These are phyloP conservation scores for Ophiostoma tasmaniense DNA, from an alignment of 2,329 filamentous ascomycete genomes.

Conservation along the genomic window DNA sequence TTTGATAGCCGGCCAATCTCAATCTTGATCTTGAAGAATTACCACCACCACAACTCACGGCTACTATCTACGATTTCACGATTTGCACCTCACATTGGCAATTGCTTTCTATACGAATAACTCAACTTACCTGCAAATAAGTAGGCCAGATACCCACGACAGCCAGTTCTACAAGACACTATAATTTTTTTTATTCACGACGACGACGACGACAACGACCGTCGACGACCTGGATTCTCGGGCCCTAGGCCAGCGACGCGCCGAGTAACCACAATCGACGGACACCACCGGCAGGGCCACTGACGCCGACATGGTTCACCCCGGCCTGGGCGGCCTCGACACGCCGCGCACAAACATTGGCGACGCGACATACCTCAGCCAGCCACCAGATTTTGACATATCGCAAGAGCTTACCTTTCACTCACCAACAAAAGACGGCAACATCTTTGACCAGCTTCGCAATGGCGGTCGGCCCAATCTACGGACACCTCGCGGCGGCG, in stretches of 20 bases:
- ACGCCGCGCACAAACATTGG: conserved; percentile 79
- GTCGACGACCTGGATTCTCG: not conserved
- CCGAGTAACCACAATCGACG: not conserved
- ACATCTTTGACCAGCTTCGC: conserved; percentile 66
- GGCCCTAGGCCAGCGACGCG: not conserved
- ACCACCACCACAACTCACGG: not conserved
- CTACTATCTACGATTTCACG: conserved; percentile 12
- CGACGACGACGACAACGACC: not conserved
- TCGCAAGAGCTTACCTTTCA: conserved; percentile 83
- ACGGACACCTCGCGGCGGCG: conserved; percentile 61
- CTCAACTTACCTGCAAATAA: not conserved
- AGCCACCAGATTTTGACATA: conserved; percentile 67
- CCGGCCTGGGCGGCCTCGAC: conserved; percentile 60
- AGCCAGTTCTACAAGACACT: not conserved
- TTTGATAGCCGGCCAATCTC: conserved; percentile 6
- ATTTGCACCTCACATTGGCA: conserved; percentile 1
- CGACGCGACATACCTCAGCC: conserved; percentile 71
- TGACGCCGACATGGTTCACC: conserved; percentile 52
- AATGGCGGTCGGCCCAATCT: conserved; percentile 55
- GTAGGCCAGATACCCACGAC: not conserved
- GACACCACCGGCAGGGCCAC: not conserved
- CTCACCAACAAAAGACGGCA: conserved; percentile 67
- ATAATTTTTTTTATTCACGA: conserved; percentile 5
- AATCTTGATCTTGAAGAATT: not conserved
- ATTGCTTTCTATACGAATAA: not conserved